Conservation (phyloP, 371 early-diverging fungal genomes). For the Mortierella sp. region DNA sequence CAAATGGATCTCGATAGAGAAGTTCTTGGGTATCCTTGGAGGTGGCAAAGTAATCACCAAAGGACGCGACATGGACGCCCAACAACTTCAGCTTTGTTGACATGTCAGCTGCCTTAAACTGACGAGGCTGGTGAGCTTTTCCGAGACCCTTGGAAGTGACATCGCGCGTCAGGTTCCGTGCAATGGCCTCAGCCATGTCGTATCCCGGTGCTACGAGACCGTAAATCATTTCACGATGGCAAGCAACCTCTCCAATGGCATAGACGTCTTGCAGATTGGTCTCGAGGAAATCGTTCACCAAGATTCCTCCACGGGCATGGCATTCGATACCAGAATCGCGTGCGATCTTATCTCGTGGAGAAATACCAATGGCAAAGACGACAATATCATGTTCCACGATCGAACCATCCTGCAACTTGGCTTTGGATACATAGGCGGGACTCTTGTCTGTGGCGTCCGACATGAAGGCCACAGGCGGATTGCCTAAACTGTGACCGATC, state of each 20-base stretch:
- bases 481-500: conserved; percentile 51
- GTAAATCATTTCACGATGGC: conserved; percentile 60
- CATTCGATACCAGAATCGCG: conserved; percentile 48
- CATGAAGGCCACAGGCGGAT: conserved; percentile 55
- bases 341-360: conserved; percentile 67
- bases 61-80: conserved; percentile 76
- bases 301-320: conserved; percentile 65
- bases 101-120: conserved; percentile 70
- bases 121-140: conserved; percentile 30
- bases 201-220: conserved; percentile 77
- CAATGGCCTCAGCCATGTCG: conserved; percentile 75
- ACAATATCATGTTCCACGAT: conserved; percentile 62
- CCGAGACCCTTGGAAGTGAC: conserved; percentile 36
- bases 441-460: conserved; percentile 12
- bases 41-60: conserved; percentile 73
- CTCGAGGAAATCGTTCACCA: conserved; percentile 61
- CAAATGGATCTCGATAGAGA: conserved; percentile 69
- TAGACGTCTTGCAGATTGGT: conserved; percentile 62
- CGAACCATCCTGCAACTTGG: conserved; percentile 35
- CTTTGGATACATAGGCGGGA: conserved; percentile 16
- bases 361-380: conserved; percentile 69
- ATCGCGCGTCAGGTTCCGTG: conserved; percentile 60
- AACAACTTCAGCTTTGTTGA: conserved; percentile 77
- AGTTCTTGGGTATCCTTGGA: conserved; percentile 55
- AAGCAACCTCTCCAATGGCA: conserved; percentile 76